Conservation (phyloP, 1,284 basidiomycete genomes). For the Heterobasidion annosum region DNA sequence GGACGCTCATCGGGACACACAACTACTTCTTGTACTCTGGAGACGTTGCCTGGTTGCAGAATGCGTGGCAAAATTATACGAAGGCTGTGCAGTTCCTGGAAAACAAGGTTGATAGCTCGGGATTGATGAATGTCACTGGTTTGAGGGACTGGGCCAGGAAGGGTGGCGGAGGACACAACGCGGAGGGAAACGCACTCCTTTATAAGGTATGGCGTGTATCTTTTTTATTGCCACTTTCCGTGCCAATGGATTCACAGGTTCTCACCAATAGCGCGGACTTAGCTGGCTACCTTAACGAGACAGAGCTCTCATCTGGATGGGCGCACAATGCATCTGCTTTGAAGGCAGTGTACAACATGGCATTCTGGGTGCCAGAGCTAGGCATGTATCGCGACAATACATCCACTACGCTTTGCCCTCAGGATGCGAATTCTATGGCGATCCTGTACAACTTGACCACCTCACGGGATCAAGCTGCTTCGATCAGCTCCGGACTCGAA, state of each 20-base stretch:
- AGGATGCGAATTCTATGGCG: constrained; percentile 43
- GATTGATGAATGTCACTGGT: constrained; percentile 37
- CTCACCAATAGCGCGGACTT: constrained; percentile 38
- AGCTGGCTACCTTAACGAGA: constrained; percentile 29
- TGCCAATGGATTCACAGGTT: constrained; percentile 19
- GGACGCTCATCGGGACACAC: constrained; percentile 37
- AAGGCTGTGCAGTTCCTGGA: constrained; percentile 36
- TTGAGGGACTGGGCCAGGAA: constrained; percentile 42
- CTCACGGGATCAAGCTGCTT: constrained; percentile 26
- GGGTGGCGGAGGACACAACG: constrained; percentile 37
- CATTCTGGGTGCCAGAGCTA: constrained; percentile 31
- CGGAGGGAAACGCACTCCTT: constrained; percentile 38
- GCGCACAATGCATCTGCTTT: constrained; percentile 31
- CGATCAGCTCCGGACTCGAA: constrained; percentile 33
- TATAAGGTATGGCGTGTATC: constrained; percentile 24
- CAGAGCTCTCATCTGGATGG: constrained; percentile 23
- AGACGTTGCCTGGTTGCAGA: constrained; percentile 31
- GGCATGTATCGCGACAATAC: constrained; percentile 40
- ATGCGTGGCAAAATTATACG: constrained; percentile 43
- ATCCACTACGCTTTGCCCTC: constrained; percentile 33
- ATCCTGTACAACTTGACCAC: constrained; percentile 40
- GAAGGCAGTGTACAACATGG: constrained; percentile 31
- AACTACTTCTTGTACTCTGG: constrained; percentile 39
- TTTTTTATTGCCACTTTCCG: not conserved
- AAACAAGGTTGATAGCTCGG: constrained; percentile 32